Conservation (phyloP, 768 basidiomycete genomes). For the Boletus tylopilopsis region DNA sequence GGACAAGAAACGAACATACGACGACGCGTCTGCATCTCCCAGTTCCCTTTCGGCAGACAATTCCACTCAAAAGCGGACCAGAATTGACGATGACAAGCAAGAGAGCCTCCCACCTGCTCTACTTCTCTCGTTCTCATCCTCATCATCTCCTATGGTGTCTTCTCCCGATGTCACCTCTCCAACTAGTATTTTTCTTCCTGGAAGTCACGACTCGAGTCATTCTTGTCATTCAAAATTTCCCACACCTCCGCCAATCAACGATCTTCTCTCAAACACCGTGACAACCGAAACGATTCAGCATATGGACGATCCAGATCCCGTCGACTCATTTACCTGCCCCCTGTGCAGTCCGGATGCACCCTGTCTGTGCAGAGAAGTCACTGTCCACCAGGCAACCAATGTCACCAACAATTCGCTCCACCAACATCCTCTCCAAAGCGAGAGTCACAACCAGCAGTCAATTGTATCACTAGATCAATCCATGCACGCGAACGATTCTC, state of each 20-base stretch:
- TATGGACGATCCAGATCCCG: constrained; percentile 32
- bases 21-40: constrained; percentile 41
- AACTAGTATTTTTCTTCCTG: constrained; percentile 31
- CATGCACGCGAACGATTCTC: constrained; percentile 25
- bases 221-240: constrained; percentile 28
- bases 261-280: constrained; percentile 37
- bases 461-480: constrained; percentile 23
- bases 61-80: constrained; percentile 38
- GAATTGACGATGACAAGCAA: constrained; percentile 24
- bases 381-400: constrained; percentile 42
- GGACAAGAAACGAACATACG: constrained; percentile 59
- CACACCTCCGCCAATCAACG: constrained; percentile 28
- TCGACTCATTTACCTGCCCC: constrained; percentile 50
- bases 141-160: constrained; percentile 49
- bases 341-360: constrained; percentile 67
- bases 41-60: constrained; percentile 17
- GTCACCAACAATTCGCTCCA: constrained; percentile 5
- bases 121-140: constrained; percentile 28
- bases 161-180: constrained; percentile 41
- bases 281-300: constrained; percentile 27
- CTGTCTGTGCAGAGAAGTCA: constrained; percentile 76
- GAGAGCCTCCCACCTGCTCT: constrained; percentile 14
- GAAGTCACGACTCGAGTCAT: constrained; percentile 19
- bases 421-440: constrained; percentile 13
- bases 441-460: constrained; percentile 10